Percentiles rank a stretch among this genome's conserved stretches.
Conservation (phyloP, 257 asterid genomes). For the Plantago major region DNA sequence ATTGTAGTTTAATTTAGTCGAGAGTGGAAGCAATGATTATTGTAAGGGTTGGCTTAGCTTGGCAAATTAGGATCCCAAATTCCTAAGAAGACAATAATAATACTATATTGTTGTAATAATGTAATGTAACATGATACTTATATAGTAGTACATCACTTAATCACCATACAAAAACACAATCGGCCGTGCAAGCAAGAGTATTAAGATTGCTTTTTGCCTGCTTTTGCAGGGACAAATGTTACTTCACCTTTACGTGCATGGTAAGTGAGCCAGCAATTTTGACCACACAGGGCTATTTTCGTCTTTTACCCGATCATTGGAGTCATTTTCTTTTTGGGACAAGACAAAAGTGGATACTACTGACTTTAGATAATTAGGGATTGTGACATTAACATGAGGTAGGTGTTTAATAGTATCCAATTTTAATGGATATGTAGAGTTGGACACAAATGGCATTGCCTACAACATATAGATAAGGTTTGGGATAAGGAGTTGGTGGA, state of each 20-base stretch:
- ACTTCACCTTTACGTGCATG: conserved; percentile 57
- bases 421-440: background rate
- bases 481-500: conserved; percentile 53
- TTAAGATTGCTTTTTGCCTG: conserved; percentile 67
- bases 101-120: no score
- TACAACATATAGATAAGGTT: conserved; percentile 40
- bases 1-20: no score
- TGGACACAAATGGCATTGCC: background rate
- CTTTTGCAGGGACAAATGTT: conserved; percentile 47
- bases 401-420: background rate
- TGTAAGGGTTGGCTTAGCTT: background rate
- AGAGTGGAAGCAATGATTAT: background rate
- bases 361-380: background rate
- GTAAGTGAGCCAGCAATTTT: conserved; percentile 36
- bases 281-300: conserved; percentile 13
- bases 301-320: conserved; percentile 22
- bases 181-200: conserved; percentile 60
- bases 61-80: background rate
- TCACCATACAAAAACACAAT: background rate
- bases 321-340: conserved; percentile 18
- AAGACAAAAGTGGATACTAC: background rate
- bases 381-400: background rate
- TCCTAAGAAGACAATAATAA: no score
- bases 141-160: no score
- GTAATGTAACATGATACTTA: no score